phyloP scores from a whole-genome alignment of 495 filamentous ascomycete species.

The Penicillium fimorum region DNA sequence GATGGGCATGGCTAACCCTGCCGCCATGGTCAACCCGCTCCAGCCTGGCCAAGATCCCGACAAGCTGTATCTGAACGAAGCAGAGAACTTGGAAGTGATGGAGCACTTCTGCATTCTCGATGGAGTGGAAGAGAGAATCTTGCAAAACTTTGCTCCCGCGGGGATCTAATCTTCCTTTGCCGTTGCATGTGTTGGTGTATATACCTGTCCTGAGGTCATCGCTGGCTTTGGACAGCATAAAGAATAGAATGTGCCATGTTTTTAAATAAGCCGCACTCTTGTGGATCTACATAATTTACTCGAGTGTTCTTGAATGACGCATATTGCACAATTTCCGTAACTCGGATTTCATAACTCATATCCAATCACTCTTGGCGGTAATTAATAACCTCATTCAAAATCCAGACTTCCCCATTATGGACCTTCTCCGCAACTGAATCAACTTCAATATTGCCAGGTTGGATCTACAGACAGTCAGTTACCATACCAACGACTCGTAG shows the following conservation, averaged over 20 bases:
- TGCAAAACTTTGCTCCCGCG: slow-evolving; percentile 47
- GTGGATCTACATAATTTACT: neutral
- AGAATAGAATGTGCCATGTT: slow-evolving; percentile 11
- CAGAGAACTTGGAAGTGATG: slow-evolving; percentile 91
- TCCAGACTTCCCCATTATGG: slow-evolving; percentile 84
- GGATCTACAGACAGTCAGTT: slow-evolving; percentile 54
- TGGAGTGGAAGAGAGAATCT: slow-evolving; percentile 78
- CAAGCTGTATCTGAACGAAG: slow-evolving; percentile 87
- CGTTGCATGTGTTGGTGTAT: slow-evolving; percentile 10
- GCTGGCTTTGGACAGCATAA: slow-evolving; percentile 13
- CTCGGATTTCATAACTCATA: slow-evolving; percentile 17
- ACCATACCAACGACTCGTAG: neutral
- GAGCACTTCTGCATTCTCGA: slow-evolving; percentile 90
- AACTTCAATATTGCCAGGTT: slow-evolving; percentile 76
- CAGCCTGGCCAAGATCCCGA: slow-evolving; percentile 93
- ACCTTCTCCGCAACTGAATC: slow-evolving; percentile 67
- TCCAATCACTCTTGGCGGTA: slow-evolving; percentile 36
- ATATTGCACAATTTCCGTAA: slow-evolving; percentile 14
- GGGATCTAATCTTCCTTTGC: slow-evolving; percentile 17
- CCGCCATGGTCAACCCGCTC: slow-evolving; percentile 69
- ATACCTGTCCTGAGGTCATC: slow-evolving; percentile 11
- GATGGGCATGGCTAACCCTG: slow-evolving; percentile 79
- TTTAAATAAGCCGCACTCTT: neutral
- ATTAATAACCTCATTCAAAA: slow-evolving; percentile 65
- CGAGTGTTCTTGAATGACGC: neutral